Percentiles rank a stretch among this genome's conserved stretches.
Evolutionary conservation across 2,329 filamentous ascomycete species (phyloP).

Genomic region (Cytospora schulzeri): DNA sequence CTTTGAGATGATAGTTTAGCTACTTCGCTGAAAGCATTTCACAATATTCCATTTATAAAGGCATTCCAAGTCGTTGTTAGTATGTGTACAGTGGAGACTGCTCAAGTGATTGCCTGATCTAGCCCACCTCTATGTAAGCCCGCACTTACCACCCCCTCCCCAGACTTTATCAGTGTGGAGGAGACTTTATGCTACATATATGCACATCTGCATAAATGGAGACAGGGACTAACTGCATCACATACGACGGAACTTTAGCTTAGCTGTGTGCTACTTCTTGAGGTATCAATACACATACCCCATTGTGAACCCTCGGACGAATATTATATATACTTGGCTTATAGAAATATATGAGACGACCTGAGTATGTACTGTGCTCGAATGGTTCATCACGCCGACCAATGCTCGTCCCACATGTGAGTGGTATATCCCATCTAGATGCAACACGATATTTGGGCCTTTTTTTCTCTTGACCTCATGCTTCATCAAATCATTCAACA

Average conservation of each 20-base stretch:
- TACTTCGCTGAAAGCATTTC: slow-evolving; percentile 13
- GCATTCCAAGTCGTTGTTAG: neutral
- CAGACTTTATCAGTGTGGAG: no score
- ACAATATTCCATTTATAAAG: neutral
- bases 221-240: no score
- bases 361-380: no score
- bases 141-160: no score
- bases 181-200: no score
- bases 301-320: no score
- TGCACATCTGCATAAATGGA: no score
- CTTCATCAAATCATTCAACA: neutral
- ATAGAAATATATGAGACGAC: no score
- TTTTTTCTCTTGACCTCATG: neutral
- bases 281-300: no score
- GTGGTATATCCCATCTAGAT: neutral
- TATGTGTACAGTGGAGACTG: neutral
- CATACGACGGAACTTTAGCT: no score
- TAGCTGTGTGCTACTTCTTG: no score
- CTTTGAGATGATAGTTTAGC: slow-evolving; percentile 6
- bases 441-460: neutral
- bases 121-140: neutral
- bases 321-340: no score
- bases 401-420: neutral
- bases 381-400: neutral
- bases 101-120: neutral